Percentiles rank a stretch among this genome's conserved stretches.
These are phyloP conservation scores for Colletotrichum viniferum DNA, from an alignment of 2,329 filamentous ascomycete genomes.

Conservation along the genomic window DNA sequence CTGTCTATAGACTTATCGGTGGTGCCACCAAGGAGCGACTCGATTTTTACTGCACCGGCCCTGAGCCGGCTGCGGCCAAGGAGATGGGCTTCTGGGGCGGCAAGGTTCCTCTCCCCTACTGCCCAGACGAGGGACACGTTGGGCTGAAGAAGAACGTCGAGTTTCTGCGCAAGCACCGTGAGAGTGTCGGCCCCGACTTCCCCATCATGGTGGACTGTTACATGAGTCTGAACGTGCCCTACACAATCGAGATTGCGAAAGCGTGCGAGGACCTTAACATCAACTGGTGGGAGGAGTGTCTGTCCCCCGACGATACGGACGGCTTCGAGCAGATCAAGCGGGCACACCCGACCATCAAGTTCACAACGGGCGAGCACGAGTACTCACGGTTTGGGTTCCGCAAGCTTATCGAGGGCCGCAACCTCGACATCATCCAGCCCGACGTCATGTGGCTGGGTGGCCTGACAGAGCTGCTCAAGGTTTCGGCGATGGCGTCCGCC, in stretches of 20 bases:
- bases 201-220: conserved; percentile 96
- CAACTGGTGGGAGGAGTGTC: conserved; percentile 97
- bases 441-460: conserved; percentile 98
- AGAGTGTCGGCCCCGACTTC: conserved; percentile 86
- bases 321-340: conserved; percentile 90
- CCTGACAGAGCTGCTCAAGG: conserved; percentile 88
- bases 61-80: conserved; percentile 80
- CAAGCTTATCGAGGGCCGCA: conserved; percentile 88
- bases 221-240: conserved; percentile 92
- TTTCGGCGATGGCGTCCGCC: conserved; percentile 85
- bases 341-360: conserved; percentile 88
- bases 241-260: conserved; percentile 90
- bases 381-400: conserved; percentile 95
- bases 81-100: conserved; percentile 88
- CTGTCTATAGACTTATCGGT: conserved; percentile 93
- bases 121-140: conserved; percentile 82
- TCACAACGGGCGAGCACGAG: conserved; percentile 95
- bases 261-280: conserved; percentile 83
- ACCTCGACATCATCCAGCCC: conserved; percentile 92
- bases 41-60: conserved; percentile 94
- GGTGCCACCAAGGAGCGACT: conserved; percentile 84
- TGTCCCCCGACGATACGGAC: conserved; percentile 90
- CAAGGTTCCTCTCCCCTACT: conserved; percentile 89
- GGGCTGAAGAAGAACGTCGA: conserved; percentile 89
- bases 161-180: conserved; percentile 83